These are phyloP conservation scores for Pseudogymnoascus sp. DNA, from an alignment of 2,329 filamentous ascomycete species.

Conservation along the genomic window DNA sequence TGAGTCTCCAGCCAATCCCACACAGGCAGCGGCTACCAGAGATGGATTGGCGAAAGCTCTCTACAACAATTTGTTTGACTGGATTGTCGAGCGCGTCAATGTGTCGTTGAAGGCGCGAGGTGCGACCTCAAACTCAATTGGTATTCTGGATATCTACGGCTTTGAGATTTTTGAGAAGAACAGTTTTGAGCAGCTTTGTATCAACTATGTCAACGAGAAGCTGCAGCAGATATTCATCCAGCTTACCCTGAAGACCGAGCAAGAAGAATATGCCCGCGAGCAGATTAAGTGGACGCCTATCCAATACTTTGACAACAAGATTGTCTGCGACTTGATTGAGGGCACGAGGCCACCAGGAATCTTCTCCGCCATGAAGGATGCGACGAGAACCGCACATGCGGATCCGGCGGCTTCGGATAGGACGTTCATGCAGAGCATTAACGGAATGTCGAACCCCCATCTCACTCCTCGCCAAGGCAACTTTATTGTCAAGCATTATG, in stretches of 20 bases:
- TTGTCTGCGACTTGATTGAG: slow-evolving; percentile 95
- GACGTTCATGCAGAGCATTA: slow-evolving; percentile 90
- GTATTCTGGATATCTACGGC: slow-evolving; percentile 97
- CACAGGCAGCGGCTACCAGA: slow-evolving; percentile 78
- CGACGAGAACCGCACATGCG: slow-evolving; percentile 95
- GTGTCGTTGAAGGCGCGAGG: slow-evolving; percentile 75
- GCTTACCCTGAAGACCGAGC: slow-evolving; percentile 89
- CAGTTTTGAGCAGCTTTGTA: slow-evolving; percentile 97
- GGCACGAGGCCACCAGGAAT: slow-evolving; percentile 83
- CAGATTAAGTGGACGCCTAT: slow-evolving; percentile 99
- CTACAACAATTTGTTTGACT: slow-evolving; percentile 96
- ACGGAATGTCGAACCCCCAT: slow-evolving; percentile 84
- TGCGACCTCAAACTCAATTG: slow-evolving; percentile 73
- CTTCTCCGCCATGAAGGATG: slow-evolving; percentile 94
- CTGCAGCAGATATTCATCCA: slow-evolving; percentile 99
- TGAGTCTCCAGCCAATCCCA: slow-evolving; percentile 73
- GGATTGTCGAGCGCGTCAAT: slow-evolving; percentile 93
- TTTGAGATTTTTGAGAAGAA: slow-evolving; percentile 99
- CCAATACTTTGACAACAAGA: slow-evolving; percentile 99
- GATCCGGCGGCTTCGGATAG: slow-evolving; percentile 90
- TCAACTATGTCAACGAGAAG: slow-evolving; percentile 99
- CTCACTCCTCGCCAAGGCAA: slow-evolving; percentile 87
- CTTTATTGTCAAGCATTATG: slow-evolving; percentile 98
- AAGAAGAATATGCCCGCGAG: slow-evolving; percentile 93
- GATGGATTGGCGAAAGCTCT: slow-evolving; percentile 94